phyloP scores from a whole-genome alignment of 1,284 basidiomycete species.

The Serendipita sp. region DNA sequence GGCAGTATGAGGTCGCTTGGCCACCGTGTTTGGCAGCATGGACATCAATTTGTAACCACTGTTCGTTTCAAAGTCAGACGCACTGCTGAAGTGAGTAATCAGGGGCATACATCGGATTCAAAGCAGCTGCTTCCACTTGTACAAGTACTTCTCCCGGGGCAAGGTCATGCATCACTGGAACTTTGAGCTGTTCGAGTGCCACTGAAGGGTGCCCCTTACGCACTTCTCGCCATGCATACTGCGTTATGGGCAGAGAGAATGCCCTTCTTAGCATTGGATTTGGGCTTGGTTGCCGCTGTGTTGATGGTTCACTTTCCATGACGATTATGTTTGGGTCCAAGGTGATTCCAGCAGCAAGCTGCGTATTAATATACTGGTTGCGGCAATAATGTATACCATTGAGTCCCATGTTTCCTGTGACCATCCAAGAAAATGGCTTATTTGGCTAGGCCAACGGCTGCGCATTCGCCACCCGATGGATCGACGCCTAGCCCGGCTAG shows the following conservation, averaged over 20 bases:
- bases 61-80: not conserved
- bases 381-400: too few species aligned
- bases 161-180: slow-evolving; percentile 32
- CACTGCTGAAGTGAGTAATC: slow-evolving; percentile 10
- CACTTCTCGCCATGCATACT: slow-evolving; percentile 25
- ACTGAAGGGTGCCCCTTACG: slow-evolving; percentile 27
- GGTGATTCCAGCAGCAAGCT: not conserved
- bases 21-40: slow-evolving; percentile 34
- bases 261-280: not conserved
- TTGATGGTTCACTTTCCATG: not conserved
- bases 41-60: slow-evolving; percentile 46
- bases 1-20: slow-evolving; percentile 35
- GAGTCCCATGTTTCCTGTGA: too few species aligned
- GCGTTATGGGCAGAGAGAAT: slow-evolving; percentile 15
- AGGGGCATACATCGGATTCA: slow-evolving; percentile 48
- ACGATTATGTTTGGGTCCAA: not conserved
- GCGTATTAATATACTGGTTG: too few species aligned
- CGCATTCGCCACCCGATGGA: too few species aligned
- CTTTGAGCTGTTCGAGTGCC: slow-evolving; percentile 32
- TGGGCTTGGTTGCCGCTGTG: not conserved
- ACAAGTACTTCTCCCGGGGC: slow-evolving; percentile 39
- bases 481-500: too few species aligned
- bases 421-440: too few species aligned
- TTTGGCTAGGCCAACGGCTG: too few species aligned
- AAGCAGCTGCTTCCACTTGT: slow-evolving; percentile 44